phyloP scores from a whole-genome alignment of 805 yeast species.

The Starmerella floris region DNA sequence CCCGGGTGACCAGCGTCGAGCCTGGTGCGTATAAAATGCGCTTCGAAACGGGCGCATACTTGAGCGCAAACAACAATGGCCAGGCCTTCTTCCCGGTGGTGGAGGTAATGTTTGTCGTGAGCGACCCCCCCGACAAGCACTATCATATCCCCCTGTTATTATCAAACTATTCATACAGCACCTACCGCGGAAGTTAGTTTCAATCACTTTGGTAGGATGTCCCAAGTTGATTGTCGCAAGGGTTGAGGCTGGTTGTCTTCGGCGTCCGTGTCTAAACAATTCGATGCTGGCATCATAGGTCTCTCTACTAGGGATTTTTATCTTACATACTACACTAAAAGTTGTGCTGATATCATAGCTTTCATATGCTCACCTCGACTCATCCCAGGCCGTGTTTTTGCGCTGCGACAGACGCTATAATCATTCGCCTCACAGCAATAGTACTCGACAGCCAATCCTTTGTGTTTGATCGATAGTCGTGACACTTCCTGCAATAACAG shows the following conservation, averaged over 20 bases:
- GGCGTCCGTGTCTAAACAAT: not conserved
- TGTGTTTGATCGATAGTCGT: too few species aligned
- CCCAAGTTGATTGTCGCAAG: not conserved
- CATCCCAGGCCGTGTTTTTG: too few species aligned
- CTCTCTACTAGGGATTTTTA: too few species aligned
- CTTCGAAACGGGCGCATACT: conserved; percentile 63
- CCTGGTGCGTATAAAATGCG: conserved; percentile 65
- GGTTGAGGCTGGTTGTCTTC: not conserved
- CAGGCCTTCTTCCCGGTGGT: conserved; percentile 66
- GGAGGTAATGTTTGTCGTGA: conserved; percentile 61
- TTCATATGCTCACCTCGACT: too few species aligned
- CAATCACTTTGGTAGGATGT: too few species aligned
- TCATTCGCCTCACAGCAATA: too few species aligned
- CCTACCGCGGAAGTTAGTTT: conserved; percentile 73
- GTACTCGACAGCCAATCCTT: too few species aligned
- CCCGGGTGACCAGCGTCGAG: conserved; percentile 24
- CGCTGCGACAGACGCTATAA: too few species aligned
- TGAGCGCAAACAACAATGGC: conserved; percentile 25
- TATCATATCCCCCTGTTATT: conserved; percentile 80
- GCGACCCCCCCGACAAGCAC: conserved; percentile 57
- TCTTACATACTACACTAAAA: too few species aligned
- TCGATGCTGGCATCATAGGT: not conserved
- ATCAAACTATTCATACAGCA: conserved; percentile 77
- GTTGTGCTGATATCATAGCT: too few species aligned
- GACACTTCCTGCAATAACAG: too few species aligned